Evolutionary conservation across 164 flowering plant genomes (phyloP).

Genomic region (Tinospora cordifolia): DNA sequence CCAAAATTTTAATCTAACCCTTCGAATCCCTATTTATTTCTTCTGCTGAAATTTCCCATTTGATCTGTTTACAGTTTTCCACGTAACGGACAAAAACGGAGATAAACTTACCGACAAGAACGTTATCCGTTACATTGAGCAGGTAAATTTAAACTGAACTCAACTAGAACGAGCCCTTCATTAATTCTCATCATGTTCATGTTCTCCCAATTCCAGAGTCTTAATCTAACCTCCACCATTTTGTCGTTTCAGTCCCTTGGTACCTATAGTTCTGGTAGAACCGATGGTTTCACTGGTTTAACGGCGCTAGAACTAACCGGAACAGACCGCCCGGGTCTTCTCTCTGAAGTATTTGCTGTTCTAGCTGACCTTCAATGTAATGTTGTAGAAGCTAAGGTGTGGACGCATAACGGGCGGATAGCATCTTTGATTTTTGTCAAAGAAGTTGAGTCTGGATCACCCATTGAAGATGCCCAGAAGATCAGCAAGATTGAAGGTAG

Average conservation of each 20-base stretch:
- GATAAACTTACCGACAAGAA: constrained; percentile 71
- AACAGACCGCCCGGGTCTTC: constrained; percentile 78
- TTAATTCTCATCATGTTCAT: neutral
- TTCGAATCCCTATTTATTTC: no score
- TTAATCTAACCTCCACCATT: neutral
- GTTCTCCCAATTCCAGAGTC: neutral
- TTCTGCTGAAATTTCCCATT: no score
- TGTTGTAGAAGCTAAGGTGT: constrained; percentile 80
- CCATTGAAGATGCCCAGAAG: constrained; percentile 58
- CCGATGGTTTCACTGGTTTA: constrained; percentile 33
- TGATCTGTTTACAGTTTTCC: constrained; percentile 53
- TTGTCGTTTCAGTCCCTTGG: constrained; percentile 65
- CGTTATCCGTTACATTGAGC: constrained; percentile 64
- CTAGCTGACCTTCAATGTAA: constrained; percentile 77
- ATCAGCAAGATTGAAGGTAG: constrained; percentile 50
- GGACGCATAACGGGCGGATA: constrained; percentile 90
- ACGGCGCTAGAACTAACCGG: constrained; percentile 82
- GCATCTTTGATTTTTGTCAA: constrained; percentile 83
- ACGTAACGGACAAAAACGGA: constrained; percentile 81
- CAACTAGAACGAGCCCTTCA: neutral
- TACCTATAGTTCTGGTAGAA: constrained; percentile 31
- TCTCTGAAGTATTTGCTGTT: constrained; percentile 88
- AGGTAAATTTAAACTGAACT: constrained; percentile 50
- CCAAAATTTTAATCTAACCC: neutral
- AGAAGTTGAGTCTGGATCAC: constrained; percentile 52